Evolutionary conservation across 2,329 filamentous ascomycete genomes (phyloP).

Genomic region (Paraphoma sp.): DNA sequence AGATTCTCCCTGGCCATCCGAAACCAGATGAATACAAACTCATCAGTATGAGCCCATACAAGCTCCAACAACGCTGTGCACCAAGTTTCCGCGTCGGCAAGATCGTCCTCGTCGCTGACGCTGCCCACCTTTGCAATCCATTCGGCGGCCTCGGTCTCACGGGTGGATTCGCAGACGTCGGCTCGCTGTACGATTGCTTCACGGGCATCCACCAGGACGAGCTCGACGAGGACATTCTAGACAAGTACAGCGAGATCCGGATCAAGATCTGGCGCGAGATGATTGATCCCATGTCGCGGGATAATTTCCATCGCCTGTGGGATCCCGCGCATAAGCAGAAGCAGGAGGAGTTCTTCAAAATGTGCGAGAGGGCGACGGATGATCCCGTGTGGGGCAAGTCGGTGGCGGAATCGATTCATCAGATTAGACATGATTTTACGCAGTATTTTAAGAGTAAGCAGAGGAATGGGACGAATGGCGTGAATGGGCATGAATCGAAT

Average conservation of each 20-base stretch:
- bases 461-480: conserved; percentile 2
- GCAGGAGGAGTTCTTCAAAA: conserved; percentile 41
- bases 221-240: conserved; percentile 43
- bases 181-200: conserved; percentile 67
- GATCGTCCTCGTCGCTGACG: conserved; percentile 65
- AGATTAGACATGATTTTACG: conserved; percentile 43
- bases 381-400: conserved; percentile 39
- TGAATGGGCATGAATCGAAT: not conserved
- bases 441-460: conserved; percentile 44
- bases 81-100: conserved; percentile 64
- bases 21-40: conserved; percentile 65
- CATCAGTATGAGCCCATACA: conserved; percentile 65
- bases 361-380: conserved; percentile 37
- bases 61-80: conserved; percentile 67
- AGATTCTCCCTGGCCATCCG: conserved; percentile 66
- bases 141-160: conserved; percentile 69
- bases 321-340: conserved; percentile 34
- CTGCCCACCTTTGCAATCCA: conserved; percentile 65
- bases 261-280: conserved; percentile 44
- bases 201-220: conserved; percentile 42
- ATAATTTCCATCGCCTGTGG: conserved; percentile 50
- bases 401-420: conserved; percentile 32
- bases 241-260: conserved; percentile 43
- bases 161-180: conserved; percentile 69
- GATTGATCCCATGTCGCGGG: conserved; percentile 47